Base-by-base conservation (phyloP, 257 asterid genomes). In the Linderniella brevidens region DNA sequence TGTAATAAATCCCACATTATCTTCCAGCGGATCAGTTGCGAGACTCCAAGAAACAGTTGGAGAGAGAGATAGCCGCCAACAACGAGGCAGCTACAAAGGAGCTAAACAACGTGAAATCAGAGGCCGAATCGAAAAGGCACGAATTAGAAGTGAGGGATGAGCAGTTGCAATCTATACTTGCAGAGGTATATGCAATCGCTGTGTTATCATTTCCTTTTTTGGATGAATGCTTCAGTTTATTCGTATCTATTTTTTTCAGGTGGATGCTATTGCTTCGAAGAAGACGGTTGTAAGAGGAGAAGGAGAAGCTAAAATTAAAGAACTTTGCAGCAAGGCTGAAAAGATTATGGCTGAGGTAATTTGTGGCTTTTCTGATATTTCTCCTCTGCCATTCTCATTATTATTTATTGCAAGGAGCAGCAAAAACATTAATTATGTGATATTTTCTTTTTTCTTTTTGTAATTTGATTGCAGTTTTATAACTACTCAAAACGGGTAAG, bases 301-400 rank as follows among this genome's bases (percentile, higher is more conserved):
- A 43, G 83, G 72, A 54, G 78, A 72, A 48, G 74, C 82, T 50
- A 75, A 64, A 64, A 64, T 69, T 60, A 74, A 59, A 38, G 65
- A 74, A 67, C 53, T 83, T 36, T 14, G 39, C 60, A 57, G 39
- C 45, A 75, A 75, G 66, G 63, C 64, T 56, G 86, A 83, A 70
- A 81, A 79, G 67, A 74, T 87, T 40, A 50, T 60, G 55, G 58
- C 58, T 5, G 77, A 70, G 95, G 97, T 82, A 68, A 40, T 15
- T 17, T 44, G 18, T 50, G 8, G 35, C 13, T 11, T 7, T 35
- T 12, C 40, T 51, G 29, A 48, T 8, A 12, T 32, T 35, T 19
- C 13, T 35, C 37, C 8, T 50, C 38, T 19, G 50, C 13, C 9
- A 35, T 49, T 41, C 35, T 45, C 50, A 49, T 44, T 49, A 17